phyloP scores from a whole-genome alignment of 2,329 filamentous ascomycete genomes.

The Penicillium aurantiogriseum region DNA sequence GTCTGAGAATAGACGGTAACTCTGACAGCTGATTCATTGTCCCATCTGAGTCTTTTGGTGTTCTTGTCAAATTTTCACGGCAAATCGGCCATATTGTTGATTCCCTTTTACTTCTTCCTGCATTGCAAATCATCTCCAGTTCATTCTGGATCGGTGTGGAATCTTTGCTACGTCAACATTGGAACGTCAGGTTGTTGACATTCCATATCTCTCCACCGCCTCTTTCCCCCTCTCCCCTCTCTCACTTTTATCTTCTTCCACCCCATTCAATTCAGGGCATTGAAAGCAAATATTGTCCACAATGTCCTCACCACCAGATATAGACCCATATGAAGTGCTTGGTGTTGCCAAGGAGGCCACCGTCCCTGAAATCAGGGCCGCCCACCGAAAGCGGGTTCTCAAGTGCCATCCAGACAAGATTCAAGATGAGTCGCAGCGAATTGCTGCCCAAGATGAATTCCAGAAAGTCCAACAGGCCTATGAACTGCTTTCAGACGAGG shows the following conservation, averaged over 20 bases:
- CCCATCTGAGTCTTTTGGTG: neutral
- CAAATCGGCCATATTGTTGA: neutral
- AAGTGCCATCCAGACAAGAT: conserved; percentile 92
- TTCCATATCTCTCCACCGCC: conserved; percentile 24
- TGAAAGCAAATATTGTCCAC: conserved; percentile 11
- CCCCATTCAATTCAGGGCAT: conserved; percentile 17
- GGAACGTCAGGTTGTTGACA: conserved; percentile 7
- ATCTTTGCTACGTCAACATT: conserved; percentile 17
- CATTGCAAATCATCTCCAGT: conserved; percentile 13
- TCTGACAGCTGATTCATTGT: conserved; percentile 6
- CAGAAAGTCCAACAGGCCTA: conserved; percentile 91
- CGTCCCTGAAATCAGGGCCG: conserved; percentile 68
- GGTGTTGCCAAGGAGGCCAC: conserved; percentile 72
- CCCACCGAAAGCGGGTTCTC: conserved; percentile 81
- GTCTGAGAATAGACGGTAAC: neutral
- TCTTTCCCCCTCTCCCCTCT: conserved; percentile 14
- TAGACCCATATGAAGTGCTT: conserved; percentile 77
- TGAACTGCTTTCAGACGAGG: conserved; percentile 80
- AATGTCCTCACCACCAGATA: conserved; percentile 32
- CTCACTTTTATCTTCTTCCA: conserved; percentile 6
- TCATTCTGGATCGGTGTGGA: conserved; percentile 24
- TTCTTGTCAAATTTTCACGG: neutral
- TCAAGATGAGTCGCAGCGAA: conserved; percentile 72
- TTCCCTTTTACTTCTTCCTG: neutral
- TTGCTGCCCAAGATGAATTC: conserved; percentile 79